A percentile compares a stretch with the other conserved stretches of the same genome.
Conservation (phyloP, 768 basidiomycete species). For the Rhodotorula taiwanensis region DNA sequence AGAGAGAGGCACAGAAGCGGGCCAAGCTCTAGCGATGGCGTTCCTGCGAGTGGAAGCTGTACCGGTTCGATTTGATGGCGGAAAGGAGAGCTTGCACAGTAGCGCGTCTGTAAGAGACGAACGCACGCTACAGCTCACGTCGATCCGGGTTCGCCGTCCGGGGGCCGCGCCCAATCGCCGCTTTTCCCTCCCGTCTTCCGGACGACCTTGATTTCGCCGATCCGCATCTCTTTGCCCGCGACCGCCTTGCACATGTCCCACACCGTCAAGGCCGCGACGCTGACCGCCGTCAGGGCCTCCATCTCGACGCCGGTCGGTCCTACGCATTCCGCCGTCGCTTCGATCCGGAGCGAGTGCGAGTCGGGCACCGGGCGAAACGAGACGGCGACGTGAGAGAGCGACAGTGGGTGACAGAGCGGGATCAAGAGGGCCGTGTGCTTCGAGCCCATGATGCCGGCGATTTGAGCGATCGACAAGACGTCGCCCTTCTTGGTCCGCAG, state of each 20-base stretch:
- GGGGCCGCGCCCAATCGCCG: conserved; percentile 55
- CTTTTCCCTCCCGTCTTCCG: conserved; percentile 68
- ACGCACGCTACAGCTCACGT: too few relatives aligned
- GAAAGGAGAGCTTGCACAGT: too few relatives aligned
- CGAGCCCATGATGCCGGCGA: conserved; percentile 80
- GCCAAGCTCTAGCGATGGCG: conserved; percentile 18
- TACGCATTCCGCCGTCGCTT: conserved; percentile 63
- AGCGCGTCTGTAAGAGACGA: too few relatives aligned
- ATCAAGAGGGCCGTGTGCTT: conserved; percentile 78
- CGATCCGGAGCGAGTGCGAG: conserved; percentile 42
- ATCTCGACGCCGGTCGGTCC: conserved; percentile 86
- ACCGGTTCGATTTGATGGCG: too few relatives aligned
- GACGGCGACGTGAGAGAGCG: conserved; percentile 64
- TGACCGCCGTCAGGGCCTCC: conserved; percentile 84
- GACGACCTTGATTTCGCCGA: conserved; percentile 59
- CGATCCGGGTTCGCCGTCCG: too few relatives aligned
- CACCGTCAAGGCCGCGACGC: conserved; percentile 67
- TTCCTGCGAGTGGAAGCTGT: too few relatives aligned
- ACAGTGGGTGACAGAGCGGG: conserved; percentile 79
- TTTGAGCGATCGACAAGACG: conserved; percentile 50
- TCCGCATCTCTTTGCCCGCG: conserved; percentile 78
- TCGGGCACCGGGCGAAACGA: conserved; percentile 49
- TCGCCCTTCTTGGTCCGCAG: conserved; percentile 43
- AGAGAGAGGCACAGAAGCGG: conserved; percentile 2
- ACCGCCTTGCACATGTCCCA: conserved; percentile 94